Base-by-base conservation (phyloP, 768 basidiomycete genomes). In the Podaxis mareebaensis region DNA sequence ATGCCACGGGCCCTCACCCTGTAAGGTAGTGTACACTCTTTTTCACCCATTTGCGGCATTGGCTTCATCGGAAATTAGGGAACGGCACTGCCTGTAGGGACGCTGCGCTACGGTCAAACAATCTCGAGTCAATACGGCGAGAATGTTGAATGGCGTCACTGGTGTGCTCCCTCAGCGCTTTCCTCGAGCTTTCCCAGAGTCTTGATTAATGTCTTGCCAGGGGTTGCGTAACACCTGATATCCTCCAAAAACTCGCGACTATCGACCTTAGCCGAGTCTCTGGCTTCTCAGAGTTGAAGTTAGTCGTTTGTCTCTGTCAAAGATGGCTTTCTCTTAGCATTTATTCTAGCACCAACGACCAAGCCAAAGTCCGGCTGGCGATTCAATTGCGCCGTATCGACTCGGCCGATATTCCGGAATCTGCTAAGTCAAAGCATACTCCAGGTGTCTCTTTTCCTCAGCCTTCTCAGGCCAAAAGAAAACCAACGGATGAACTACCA, bases 81-180 rank as follows among this genome's bases (percentile, higher is more conserved):
- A 85, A 83, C 39, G 72, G 83, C 1, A 54, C 68, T 93, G 42
- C 74, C 78, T n/a, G 71, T 78, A 15, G 89, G 87, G 2, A 79
- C 78, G 17, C 74, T 93, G 63, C 77, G 91, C n/a, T 91, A 92
- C 67, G 91, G 91, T 0, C 74, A 77, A 57, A 79, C 80, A 5
- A 73, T 72, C 6, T 68, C 69, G 8, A 76, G 71, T 20, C 73
- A 79, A 42, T 85, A 80, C 56, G 85, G 88, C 53, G 88, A 90
- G 72, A 83, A 79, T 0, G 84, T 92, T 3, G 80, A 86, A 69
- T 93, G 92, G 92, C 78, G 85, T 46, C 91, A 93, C 67, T 93
- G 91, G 90, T 90, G 74, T 68, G 78, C 53, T 63, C 42, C 28
- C 64, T 42, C 42, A 38, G 33, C 38, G 17, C 38, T 55, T 61